These are phyloP conservation scores for Aspergillus viridinutans DNA, from an alignment of 2,329 filamentous ascomycete genomes.

Conservation along the genomic window DNA sequence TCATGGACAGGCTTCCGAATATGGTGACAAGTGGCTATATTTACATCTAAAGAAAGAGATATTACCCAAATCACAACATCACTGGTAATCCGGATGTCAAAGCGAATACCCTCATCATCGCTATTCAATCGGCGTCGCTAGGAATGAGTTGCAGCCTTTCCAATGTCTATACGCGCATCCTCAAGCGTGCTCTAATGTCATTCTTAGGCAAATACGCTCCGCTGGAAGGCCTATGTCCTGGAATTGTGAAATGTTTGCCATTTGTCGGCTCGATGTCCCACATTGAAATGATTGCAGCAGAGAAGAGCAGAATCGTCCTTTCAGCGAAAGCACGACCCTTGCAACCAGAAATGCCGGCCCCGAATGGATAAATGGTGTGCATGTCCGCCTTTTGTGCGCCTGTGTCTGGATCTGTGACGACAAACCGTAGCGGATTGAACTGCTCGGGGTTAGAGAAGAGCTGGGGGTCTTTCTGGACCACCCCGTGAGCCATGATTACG, in stretches of 20 bases:
- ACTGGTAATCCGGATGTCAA: not conserved
- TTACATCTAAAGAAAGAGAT: not conserved
- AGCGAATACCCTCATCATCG: not conserved
- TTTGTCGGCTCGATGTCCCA: constrained; percentile 53
- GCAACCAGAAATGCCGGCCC: constrained; percentile 47
- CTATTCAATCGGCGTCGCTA: not conserved
- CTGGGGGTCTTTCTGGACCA: constrained; percentile 40
- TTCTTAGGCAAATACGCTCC: constrained; percentile 49
- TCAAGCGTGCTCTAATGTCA: constrained; percentile 54
- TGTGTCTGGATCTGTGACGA: constrained; percentile 39
- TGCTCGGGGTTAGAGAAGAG: constrained; percentile 40
- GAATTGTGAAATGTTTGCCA: constrained; percentile 48
- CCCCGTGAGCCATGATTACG: constrained; percentile 42
- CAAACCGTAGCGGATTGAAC: constrained; percentile 45
- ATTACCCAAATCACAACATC: not conserved
- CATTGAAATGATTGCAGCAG: constrained; percentile 50
- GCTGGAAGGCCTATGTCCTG: constrained; percentile 45
- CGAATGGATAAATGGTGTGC: constrained; percentile 46
- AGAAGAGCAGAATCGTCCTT: constrained; percentile 47
- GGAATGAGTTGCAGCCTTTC: not conserved
- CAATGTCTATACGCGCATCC: constrained; percentile 30
- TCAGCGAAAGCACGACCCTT: constrained; percentile 51
- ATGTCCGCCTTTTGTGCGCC: constrained; percentile 33
- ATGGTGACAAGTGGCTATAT: not conserved
- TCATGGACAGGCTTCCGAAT: not conserved